phyloP scores from a whole-genome alignment of 148 eudicot genomes.

The Persicaria maculosa region DNA sequence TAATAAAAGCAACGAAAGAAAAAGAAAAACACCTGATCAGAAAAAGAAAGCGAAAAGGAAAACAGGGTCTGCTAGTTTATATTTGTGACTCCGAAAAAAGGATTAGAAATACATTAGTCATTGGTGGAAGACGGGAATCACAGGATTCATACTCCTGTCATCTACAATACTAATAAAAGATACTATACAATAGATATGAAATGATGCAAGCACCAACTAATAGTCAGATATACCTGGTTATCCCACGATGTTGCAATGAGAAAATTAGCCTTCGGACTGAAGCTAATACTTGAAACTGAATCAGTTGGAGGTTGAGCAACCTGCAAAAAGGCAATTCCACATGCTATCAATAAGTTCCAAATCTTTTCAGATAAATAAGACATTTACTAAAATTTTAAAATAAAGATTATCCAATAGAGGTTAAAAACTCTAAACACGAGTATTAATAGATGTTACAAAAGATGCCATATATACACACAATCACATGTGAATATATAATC shows the following conservation, averaged over 20 bases:
- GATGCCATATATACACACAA: not conserved
- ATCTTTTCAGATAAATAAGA: not conserved
- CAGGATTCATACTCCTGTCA: not conserved
- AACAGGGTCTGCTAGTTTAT: not conserved
- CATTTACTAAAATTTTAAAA: not conserved
- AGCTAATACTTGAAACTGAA: conserved; percentile 68
- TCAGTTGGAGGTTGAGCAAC: conserved; percentile 62
- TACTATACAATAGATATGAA: not conserved
- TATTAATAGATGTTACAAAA: not conserved
- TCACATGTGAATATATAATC: not conserved
- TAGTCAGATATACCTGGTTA: conserved; percentile 53
- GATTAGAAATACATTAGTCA: not conserved
- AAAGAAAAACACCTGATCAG: not conserved
- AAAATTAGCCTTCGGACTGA: conserved; percentile 89
- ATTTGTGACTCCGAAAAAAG: not conserved
- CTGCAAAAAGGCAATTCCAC: conserved; percentile 18
- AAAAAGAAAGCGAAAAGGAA: not conserved
- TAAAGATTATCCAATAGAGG: not conserved
- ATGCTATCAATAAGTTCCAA: not conserved
- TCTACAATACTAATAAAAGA: not conserved
- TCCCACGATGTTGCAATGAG: conserved; percentile 96
- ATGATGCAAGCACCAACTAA: not conserved
- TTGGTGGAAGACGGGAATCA: not conserved
- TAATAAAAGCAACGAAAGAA: not conserved
- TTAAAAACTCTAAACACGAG: not conserved